These are phyloP conservation scores for Atractiella rhizophila DNA, from an alignment of 768 basidiomycete genomes.

Conservation along the genomic window DNA sequence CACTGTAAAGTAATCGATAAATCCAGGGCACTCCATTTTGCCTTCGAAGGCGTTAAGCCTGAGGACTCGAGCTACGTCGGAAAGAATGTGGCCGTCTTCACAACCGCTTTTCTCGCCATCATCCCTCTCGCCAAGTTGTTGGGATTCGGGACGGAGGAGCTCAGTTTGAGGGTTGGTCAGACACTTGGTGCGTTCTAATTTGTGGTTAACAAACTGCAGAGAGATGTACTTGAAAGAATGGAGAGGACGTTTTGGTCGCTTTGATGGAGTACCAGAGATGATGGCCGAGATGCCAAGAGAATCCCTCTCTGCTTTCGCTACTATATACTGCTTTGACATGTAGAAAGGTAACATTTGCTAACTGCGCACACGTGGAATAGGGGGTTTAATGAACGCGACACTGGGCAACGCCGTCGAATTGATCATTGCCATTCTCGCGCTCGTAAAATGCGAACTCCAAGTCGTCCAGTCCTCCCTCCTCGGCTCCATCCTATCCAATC, in stretches of 20 bases:
- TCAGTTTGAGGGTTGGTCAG: conserved; percentile 50
- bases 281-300: too few relatives aligned
- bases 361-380: neutral
- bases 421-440: conserved; percentile 35
- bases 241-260: too few relatives aligned
- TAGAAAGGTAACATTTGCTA: conserved; percentile 6
- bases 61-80: too few relatives aligned
- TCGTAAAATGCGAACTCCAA: conserved; percentile 54
- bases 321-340: neutral
- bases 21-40: conserved; percentile 9
- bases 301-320: conserved; percentile 23
- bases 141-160: conserved; percentile 61
- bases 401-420: conserved; percentile 14
- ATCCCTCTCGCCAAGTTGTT: conserved; percentile 61
- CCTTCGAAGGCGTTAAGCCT: conserved; percentile 1
- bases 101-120: conserved; percentile 56
- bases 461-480: conserved; percentile 64
- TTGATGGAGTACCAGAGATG: too few relatives aligned
- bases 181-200: conserved; percentile 3
- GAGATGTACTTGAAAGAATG: neutral
- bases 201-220: conserved; percentile 1
- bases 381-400: conserved; percentile 64
- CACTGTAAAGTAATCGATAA: too few relatives aligned
- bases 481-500: conserved; percentile 55
- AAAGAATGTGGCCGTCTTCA: conserved; percentile 1